Conservation (phyloP, 495 filamentous ascomycete genomes). For the Podospora anserina region DNA sequence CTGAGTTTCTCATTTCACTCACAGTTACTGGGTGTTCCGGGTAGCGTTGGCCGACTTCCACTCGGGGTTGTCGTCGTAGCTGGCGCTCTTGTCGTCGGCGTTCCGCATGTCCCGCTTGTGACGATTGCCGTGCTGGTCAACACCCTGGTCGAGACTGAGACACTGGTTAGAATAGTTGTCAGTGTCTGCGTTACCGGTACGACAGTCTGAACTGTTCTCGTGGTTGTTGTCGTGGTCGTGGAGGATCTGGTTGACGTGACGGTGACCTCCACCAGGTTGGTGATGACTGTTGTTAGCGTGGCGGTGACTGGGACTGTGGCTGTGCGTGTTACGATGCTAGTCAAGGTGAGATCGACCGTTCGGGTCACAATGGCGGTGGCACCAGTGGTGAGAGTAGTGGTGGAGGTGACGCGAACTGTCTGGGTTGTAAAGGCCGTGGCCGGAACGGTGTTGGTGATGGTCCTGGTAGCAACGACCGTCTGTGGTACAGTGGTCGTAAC, state of each 20-base stretch:
- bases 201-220: neutral
- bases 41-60: slow-evolving; percentile 17
- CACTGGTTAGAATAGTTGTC: slow-evolving; percentile 10
- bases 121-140: slow-evolving; percentile 10
- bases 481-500: slow-evolving; percentile 10
- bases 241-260: neutral
- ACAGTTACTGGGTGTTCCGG: slow-evolving; percentile 27
- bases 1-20: slow-evolving; percentile 5
- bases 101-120: neutral
- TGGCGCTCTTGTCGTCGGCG: slow-evolving; percentile 3
- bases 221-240: neutral
- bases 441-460: slow-evolving; percentile 7
- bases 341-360: slow-evolving; percentile 14
- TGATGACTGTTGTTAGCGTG: slow-evolving; percentile 3
- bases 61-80: neutral
- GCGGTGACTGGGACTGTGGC: slow-evolving; percentile 25
- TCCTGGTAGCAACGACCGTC: slow-evolving; percentile 10
- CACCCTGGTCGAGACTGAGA: neutral
- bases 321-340: slow-evolving; percentile 23
- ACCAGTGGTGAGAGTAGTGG: slow-evolving; percentile 2
- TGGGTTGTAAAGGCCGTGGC: slow-evolving; percentile 3
- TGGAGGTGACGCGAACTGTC: slow-evolving; percentile 1
- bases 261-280: neutral
- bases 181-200: slow-evolving; percentile 3
- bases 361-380: slow-evolving; percentile 1